phyloP scores from a whole-genome alignment of 768 basidiomycete genomes.

The Kwoniella sp. region DNA sequence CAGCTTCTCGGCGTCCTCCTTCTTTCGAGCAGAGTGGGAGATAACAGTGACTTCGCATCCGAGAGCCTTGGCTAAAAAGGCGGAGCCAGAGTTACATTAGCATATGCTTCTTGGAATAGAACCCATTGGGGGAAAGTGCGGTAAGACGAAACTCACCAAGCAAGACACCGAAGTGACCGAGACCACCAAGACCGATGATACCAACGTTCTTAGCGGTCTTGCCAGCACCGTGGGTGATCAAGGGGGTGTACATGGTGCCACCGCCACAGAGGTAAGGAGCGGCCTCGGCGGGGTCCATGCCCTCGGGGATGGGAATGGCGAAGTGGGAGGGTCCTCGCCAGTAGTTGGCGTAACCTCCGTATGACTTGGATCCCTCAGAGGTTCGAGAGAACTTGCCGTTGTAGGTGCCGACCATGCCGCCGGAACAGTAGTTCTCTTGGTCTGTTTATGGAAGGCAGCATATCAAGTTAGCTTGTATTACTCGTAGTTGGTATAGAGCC shows the following conservation, averaged over 20 bases:
- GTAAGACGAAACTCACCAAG: conserved; percentile 18
- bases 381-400: conserved; percentile 40
- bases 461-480: background rate
- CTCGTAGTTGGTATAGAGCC: background rate
- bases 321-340: conserved; percentile 58
- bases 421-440: conserved; percentile 36
- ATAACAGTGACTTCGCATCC: conserved; percentile 66
- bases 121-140: too few species aligned
- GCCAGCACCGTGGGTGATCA: conserved; percentile 47
- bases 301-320: conserved; percentile 69
- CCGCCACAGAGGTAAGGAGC: conserved; percentile 54
- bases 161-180: conserved; percentile 29
- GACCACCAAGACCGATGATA: conserved; percentile 51
- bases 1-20: conserved; percentile 64
- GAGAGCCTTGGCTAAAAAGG: conserved; percentile 59
- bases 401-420: conserved; percentile 42
- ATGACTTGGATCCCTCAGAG: conserved; percentile 41
- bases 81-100: conserved; percentile 55
- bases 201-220: conserved; percentile 52
- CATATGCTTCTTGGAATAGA: conserved; percentile 16
- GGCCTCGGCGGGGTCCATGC: conserved; percentile 59
- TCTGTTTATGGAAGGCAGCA: conserved; percentile 7
- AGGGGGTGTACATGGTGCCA: conserved; percentile 48
- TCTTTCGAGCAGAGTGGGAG: conserved; percentile 63
- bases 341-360: conserved; percentile 53